These are phyloP conservation scores for Lyophyllum semitale DNA, from an alignment of 768 basidiomycete species.

Conservation along the genomic window DNA sequence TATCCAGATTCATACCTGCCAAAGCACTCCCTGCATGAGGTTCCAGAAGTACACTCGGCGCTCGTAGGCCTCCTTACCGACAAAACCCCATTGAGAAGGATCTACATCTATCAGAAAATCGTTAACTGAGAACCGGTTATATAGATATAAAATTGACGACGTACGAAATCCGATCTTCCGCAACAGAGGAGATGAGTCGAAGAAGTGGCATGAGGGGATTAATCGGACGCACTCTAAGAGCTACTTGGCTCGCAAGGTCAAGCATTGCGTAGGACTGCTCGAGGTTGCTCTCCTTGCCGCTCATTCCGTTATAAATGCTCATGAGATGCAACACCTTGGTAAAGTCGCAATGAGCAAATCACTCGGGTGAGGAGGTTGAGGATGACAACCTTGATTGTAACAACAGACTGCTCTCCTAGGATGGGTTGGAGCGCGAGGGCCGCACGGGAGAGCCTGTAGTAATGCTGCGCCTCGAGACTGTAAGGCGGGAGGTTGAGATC, in stretches of 20 bases:
- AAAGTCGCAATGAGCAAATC: not conserved
- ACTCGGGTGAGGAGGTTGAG: not conserved
- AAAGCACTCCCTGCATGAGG: slow-evolving; percentile 46
- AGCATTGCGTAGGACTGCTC: slow-evolving; percentile 48
- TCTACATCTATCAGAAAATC: slow-evolving; percentile 39
- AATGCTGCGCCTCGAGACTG: slow-evolving; percentile 54
- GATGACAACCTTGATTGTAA: slow-evolving; percentile 41
- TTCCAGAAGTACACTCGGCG: slow-evolving; percentile 60
- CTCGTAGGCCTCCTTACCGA: slow-evolving; percentile 52
- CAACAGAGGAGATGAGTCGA: slow-evolving; percentile 2
- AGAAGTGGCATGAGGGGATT: not conserved
- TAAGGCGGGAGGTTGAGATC: slow-evolving; percentile 48
- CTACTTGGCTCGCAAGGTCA: slow-evolving; percentile 49
- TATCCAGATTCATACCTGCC: slow-evolving; percentile 41
- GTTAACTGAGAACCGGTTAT: slow-evolving; percentile 4
- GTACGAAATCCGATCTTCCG: slow-evolving; percentile 45
- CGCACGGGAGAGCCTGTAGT: slow-evolving; percentile 48
- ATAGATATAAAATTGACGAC: slow-evolving; percentile 16
- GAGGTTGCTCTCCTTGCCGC: slow-evolving; percentile 51
- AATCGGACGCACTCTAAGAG: slow-evolving; percentile 39
- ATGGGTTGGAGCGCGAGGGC: slow-evolving; percentile 48
- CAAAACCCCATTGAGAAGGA: slow-evolving; percentile 51
- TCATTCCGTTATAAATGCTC: slow-evolving; percentile 57
- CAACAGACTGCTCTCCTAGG: slow-evolving; percentile 42
- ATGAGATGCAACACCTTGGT: slow-evolving; percentile 49